A percentile compares a stretch with the other conserved stretches of the same genome.
Conservation (phyloP, 345 rosid species). For the Camelina laxa region DNA sequence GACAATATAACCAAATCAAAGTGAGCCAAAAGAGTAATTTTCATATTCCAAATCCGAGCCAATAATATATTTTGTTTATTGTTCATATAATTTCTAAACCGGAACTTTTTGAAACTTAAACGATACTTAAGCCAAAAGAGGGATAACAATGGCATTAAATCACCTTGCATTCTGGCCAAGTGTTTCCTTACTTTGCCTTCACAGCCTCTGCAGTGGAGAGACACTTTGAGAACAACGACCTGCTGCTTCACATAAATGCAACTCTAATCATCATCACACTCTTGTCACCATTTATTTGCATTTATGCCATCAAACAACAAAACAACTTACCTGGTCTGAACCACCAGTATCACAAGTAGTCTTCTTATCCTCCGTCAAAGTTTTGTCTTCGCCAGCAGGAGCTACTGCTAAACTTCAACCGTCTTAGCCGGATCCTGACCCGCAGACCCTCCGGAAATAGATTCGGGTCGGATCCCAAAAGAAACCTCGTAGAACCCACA, state of each 20-base stretch:
- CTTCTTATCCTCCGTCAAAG: slow-evolving; percentile 10
- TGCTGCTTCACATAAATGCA: slow-evolving; percentile 36
- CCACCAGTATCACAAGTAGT: slow-evolving; percentile 24
- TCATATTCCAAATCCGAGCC: background rate
- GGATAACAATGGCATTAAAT: background rate
- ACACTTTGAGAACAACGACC: slow-evolving; percentile 90
- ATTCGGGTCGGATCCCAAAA: slow-evolving; percentile 53
- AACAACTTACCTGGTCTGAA: slow-evolving; percentile 40
- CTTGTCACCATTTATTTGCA: slow-evolving; percentile 17
- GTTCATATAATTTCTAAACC: background rate
- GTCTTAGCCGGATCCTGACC: slow-evolving; percentile 54
- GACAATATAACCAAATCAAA: slow-evolving; percentile 7
- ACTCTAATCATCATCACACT: slow-evolving; percentile 29
- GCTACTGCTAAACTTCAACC: background rate
- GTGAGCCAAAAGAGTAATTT: background rate
- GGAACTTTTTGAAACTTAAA: background rate
- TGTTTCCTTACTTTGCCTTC: slow-evolving; percentile 91
- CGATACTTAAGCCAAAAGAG: background rate
- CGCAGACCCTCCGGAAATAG: slow-evolving; percentile 44
- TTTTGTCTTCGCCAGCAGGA: slow-evolving; percentile 23
- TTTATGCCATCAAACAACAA: slow-evolving; percentile 28
- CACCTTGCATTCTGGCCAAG: slow-evolving; percentile 89
- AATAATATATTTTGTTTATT: background rate
- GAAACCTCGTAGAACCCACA: slow-evolving; percentile 75
- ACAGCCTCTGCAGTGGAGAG: slow-evolving; percentile 92